Evolutionary conservation across 805 yeast genomes (phyloP).

Genomic region (Candida ponderosae): DNA sequence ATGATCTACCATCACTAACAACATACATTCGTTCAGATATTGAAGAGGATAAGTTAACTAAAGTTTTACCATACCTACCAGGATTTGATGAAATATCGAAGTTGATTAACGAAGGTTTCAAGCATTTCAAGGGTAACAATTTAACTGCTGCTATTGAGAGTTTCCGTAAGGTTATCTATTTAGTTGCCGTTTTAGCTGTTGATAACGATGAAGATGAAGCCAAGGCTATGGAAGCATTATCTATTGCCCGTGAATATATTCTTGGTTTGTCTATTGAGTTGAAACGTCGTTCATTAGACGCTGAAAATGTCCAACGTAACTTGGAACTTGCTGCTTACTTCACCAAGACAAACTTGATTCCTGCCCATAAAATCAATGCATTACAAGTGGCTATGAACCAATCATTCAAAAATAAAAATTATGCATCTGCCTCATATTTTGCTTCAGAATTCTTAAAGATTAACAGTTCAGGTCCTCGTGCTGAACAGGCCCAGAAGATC

Average conservation of each 20-base stretch:
- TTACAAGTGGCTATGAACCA: conserved; percentile 93
- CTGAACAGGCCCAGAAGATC: conserved; percentile 81
- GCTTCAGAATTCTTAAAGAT: conserved; percentile 77
- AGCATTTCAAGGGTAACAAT: conserved; percentile 74
- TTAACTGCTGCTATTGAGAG: conserved; percentile 70
- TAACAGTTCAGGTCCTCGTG: conserved; percentile 66
- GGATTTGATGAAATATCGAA: conserved; percentile 63
- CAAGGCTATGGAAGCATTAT: conserved; percentile 63
- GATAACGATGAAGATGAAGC: conserved; percentile 67
- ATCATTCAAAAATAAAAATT: conserved; percentile 83
- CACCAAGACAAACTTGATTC: conserved; percentile 75
- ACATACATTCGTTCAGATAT: conserved; percentile 58
- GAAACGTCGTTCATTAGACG: conserved; percentile 73
- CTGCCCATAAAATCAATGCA: conserved; percentile 80
- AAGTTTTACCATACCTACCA: conserved; percentile 61
- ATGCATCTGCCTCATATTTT: conserved; percentile 80
- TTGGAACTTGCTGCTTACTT: conserved; percentile 94
- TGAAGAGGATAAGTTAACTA: conserved; percentile 43
- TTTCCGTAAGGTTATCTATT: conserved; percentile 76
- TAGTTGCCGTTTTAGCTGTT: conserved; percentile 65
- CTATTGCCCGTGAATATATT: conserved; percentile 81
- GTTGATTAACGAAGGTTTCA: conserved; percentile 64
- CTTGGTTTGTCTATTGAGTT: conserved; percentile 88
- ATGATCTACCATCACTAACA: conserved; percentile 64
- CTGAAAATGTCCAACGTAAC: conserved; percentile 70